A percentile compares a stretch with the other conserved stretches of the same genome.
Evolutionary conservation across 2,329 filamentous ascomycete species (phyloP).

Genomic region (Penicillium hesseltinei): DNA sequence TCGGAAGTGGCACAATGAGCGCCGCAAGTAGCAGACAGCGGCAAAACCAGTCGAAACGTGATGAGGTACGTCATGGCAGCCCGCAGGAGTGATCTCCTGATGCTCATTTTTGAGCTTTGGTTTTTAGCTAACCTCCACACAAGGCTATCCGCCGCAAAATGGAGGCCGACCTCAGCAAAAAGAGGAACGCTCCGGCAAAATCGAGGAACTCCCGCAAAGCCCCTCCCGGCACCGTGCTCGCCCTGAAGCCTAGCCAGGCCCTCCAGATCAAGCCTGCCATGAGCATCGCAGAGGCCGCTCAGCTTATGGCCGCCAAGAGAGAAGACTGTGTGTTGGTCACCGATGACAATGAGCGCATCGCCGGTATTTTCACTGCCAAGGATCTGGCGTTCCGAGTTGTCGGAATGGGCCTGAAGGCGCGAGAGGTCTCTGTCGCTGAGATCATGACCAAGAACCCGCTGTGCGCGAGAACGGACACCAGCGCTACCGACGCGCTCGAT

Average conservation of each 20-base stretch:
- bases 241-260: conserved; percentile 89
- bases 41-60: conserved; percentile 93
- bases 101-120: background rate
- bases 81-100: conserved; percentile 1
- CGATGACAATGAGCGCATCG: conserved; percentile 95
- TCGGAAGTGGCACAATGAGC: conserved; percentile 69
- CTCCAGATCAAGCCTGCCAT: conserved; percentile 96
- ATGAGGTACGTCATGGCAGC: conserved; percentile 70
- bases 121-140: conserved; percentile 3
- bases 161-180: conserved; percentile 96
- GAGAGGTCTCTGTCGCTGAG: conserved; percentile 87
- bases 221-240: conserved; percentile 91
- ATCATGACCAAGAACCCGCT: conserved; percentile 99
- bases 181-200: conserved; percentile 76
- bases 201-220: conserved; percentile 87
- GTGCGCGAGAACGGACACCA: conserved; percentile 95
- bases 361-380: conserved; percentile 98
- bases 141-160: conserved; percentile 96
- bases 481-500: conserved; percentile 93
- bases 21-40: conserved; percentile 84
- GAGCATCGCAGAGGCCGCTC: conserved; percentile 91
- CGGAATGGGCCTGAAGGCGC: conserved; percentile 82
- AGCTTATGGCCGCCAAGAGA: conserved; percentile 97
- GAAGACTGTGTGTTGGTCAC: conserved; percentile 98
- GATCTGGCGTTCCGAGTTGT: conserved; percentile 97